Evolutionary conservation across 2,329 filamentous ascomycete genomes (phyloP).

Genomic region (Phialophora verrucosa): DNA sequence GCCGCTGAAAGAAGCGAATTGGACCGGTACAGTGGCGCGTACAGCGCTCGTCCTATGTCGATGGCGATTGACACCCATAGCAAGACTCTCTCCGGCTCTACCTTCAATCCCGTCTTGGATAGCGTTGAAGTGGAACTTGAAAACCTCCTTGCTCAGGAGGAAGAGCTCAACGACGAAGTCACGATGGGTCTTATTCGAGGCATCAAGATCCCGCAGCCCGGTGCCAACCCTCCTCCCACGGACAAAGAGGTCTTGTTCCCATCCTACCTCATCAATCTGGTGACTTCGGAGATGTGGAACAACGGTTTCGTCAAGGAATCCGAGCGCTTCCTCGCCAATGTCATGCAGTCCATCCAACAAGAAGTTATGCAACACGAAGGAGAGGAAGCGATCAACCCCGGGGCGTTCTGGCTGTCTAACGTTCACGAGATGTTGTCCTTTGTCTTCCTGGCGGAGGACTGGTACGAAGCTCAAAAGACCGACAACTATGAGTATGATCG

Average conservation of each 20-base stretch:
- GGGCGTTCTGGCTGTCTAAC: slow-evolving; percentile 98
- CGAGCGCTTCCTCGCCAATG: slow-evolving; percentile 96
- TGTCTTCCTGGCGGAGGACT: slow-evolving; percentile 97
- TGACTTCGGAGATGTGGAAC: slow-evolving; percentile 99
- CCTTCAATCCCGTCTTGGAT: slow-evolving; percentile 80
- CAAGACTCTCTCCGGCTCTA: slow-evolving; percentile 74
- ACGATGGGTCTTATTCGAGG: slow-evolving; percentile 95
- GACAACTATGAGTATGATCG: slow-evolving; percentile 99
- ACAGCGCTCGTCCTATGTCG: slow-evolving; percentile 92
- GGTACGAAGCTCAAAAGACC: slow-evolving; percentile 99
- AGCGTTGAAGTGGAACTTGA: slow-evolving; percentile 95
- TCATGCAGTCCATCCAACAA: slow-evolving; percentile 99
- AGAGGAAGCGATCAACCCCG: slow-evolving; percentile 94
- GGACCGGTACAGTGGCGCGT: slow-evolving; percentile 89
- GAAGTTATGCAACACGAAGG: slow-evolving; percentile 99
- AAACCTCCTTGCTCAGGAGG: slow-evolving; percentile 90
- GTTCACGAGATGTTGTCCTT: slow-evolving; percentile 99
- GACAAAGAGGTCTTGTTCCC: slow-evolving; percentile 99
- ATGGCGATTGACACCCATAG: slow-evolving; percentile 81
- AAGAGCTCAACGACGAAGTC: slow-evolving; percentile 94
- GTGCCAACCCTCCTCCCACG: slow-evolving; percentile 83
- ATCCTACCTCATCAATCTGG: slow-evolving; percentile 97
- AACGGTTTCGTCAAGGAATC: slow-evolving; percentile 99
- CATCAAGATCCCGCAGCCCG: slow-evolving; percentile 91
- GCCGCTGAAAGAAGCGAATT: slow-evolving; percentile 76